Evolutionary conservation across 2,329 filamentous ascomycete genomes (phyloP), one percentile per base, ranked within the genome.

Genomic region (Aspergillus cejpii): DNA sequence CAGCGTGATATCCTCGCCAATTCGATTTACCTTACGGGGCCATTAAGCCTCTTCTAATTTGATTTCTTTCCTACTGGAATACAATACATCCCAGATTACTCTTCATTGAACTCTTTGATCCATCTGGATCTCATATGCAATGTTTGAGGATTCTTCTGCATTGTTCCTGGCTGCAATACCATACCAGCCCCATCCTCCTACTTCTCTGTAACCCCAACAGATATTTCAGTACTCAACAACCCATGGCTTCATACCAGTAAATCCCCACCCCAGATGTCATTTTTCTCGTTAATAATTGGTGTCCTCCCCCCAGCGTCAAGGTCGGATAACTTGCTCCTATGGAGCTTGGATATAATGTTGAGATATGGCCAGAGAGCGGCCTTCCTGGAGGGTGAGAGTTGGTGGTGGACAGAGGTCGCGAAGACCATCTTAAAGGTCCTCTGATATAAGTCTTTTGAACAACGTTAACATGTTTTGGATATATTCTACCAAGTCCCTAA

Each of bases 251-350:
- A n/a, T n/a, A n/a, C n/a, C n/a, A n/a, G n/a, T n/a, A n/a, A n/a
- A n/a, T n/a, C n/a, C n/a, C n/a, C n/a, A n/a, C n/a, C n/a, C n/a
- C n/a, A n/a, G n/a, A n/a, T n/a, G n/a, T n/a, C n/a, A n/a, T n/a
- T n/a, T n/a, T n/a, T n/a, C n/a, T n/a, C 90, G 95, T 68, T 89
- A 95, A 76, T 89, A 95, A 71, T 95, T 95, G 66, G 73, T 87
- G 61, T n/a, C 78, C 94, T 66, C 89, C 89, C 1, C 78, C 81
- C 2, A 77, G 83, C 45, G 87, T 95, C 58, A 81, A 83, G 69
- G 83, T 89, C 54, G 90, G 89, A 3, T 92, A 88, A 68, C 94
- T 94, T 70, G 84, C 90, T 1, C 89, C 90, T 0, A 83, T 72
- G 51, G 82, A 88, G 63, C 77, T 89, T 0, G 89, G 89, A 0